phyloP scores from a whole-genome alignment of 208 protist genomes.

The Leishmania major region DNA sequence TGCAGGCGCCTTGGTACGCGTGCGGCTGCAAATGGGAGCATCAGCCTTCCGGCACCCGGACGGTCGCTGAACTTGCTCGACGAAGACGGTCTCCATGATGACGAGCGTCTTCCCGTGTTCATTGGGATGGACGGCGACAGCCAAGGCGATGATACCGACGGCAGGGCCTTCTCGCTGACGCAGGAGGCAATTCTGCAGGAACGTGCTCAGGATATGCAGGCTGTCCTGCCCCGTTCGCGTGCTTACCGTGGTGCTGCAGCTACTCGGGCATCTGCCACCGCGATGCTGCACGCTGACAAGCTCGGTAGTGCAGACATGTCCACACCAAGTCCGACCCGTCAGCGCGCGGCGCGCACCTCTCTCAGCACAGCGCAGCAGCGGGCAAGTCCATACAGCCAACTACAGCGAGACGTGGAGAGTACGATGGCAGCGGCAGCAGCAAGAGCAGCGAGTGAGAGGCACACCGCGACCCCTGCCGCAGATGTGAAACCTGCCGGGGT shows the following conservation, averaged over 20 bases:
- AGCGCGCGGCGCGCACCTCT: slow-evolving; percentile 3
- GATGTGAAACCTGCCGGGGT: neutral
- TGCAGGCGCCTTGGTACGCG: slow-evolving; percentile 16
- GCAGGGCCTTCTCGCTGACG: slow-evolving; percentile 24
- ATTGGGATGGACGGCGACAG: slow-evolving; percentile 1
- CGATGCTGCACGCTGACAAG: neutral
- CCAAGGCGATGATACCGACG: neutral
- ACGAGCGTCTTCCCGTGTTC: slow-evolving; percentile 28
- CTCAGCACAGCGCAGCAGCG: slow-evolving; percentile 1
- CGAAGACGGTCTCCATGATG: slow-evolving; percentile 29
- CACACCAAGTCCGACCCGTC: slow-evolving; percentile 6
- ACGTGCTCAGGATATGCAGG: slow-evolving; percentile 20
- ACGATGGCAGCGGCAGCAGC: neutral
- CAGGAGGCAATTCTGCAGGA: slow-evolving; percentile 39
- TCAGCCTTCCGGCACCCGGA: slow-evolving; percentile 23
- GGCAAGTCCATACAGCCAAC: slow-evolving; percentile 34
- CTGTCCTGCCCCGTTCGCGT: slow-evolving; percentile 15
- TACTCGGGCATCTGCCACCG: neutral
- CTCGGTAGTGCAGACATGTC: neutral
- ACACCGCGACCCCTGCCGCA: neutral
- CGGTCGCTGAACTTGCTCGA: slow-evolving; percentile 37
- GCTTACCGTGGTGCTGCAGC: slow-evolving; percentile 3
- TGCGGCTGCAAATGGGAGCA: slow-evolving; percentile 8
- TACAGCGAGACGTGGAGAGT: slow-evolving; percentile 26
- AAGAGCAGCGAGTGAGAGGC: neutral